Conservation (phyloP, 2,329 filamentous ascomycete species). For the Curvularia lunata region DNA sequence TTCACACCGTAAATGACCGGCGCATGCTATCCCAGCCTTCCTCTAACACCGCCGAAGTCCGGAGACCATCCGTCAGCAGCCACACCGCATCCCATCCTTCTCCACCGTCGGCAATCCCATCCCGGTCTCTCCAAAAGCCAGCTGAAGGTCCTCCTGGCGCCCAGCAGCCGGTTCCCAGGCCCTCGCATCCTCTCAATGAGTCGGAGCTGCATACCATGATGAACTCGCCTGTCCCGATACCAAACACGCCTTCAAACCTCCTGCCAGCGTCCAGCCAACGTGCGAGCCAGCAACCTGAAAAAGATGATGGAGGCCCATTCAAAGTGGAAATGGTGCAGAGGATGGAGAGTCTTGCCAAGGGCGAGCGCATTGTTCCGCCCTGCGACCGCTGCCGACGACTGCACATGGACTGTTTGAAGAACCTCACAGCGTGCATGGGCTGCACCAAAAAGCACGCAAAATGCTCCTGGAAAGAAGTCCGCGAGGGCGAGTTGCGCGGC, state of each 20-base stretch:
- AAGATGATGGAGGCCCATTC: conserved; percentile 65
- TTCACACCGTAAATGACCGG: conserved; percentile 65
- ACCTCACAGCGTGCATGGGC: conserved; percentile 82
- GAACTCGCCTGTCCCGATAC: conserved; percentile 60
- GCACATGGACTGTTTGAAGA: conserved; percentile 82
- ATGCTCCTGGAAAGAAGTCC: conserved; percentile 84
- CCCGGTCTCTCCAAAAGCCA: conserved; percentile 42
- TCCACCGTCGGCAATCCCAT: conserved; percentile 25
- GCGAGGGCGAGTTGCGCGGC: conserved; percentile 67
- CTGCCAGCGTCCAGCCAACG: conserved; percentile 55
- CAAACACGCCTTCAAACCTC: conserved; percentile 60
- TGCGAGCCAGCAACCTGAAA: conserved; percentile 51
- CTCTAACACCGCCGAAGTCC: conserved; percentile 31
- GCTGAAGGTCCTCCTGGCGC: conserved; percentile 24
- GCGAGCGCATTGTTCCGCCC: conserved; percentile 77
- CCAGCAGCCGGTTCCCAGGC: conserved; percentile 27
- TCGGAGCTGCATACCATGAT: conserved; percentile 52
- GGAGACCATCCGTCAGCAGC: conserved; percentile 38
- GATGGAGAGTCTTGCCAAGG: conserved; percentile 76
- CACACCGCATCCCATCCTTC: conserved; percentile 38
- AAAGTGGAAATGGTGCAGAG: conserved; percentile 72
- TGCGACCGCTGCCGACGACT: conserved; percentile 83
- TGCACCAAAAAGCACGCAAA: conserved; percentile 92
- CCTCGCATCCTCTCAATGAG: conserved; percentile 40
- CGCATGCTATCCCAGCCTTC: conserved; percentile 38